phyloP scores from a whole-genome alignment of 768 basidiomycete genomes.

The Terana coerulea region DNA sequence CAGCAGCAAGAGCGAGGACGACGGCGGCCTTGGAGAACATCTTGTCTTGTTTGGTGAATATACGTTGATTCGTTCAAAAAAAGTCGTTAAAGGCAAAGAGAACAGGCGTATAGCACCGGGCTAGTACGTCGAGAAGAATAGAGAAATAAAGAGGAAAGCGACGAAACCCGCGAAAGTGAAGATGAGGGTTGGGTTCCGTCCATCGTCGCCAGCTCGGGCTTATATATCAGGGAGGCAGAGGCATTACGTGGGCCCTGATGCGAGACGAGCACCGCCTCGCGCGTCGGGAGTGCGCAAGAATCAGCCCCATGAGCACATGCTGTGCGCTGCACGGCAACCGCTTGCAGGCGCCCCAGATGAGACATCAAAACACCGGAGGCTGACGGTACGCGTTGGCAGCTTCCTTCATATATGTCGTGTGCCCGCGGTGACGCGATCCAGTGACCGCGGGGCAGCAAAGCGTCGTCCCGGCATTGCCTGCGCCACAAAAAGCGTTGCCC shows the following conservation, averaged over 20 bases:
- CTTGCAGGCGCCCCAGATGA: background rate
- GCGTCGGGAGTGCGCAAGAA: background rate
- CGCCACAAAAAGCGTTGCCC: too few relatives aligned
- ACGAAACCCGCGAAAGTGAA: constrained; percentile 14
- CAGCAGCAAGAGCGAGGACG: constrained; percentile 15
- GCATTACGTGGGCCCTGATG: background rate
- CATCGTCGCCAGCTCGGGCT: background rate
- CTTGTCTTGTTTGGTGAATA: background rate
- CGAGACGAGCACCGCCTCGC: background rate
- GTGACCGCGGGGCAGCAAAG: too few relatives aligned
- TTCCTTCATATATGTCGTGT: too few relatives aligned
- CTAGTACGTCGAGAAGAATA: constrained; percentile 13
- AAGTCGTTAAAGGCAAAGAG: constrained; percentile 2
- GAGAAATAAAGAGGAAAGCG: constrained; percentile 8
- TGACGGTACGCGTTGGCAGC: too few relatives aligned
- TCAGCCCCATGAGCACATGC: background rate
- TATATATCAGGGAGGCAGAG: constrained; percentile 1
- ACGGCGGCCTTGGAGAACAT: constrained; percentile 15
- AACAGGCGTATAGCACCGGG: constrained; percentile 19
- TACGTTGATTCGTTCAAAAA: background rate
- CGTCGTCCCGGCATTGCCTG: too few relatives aligned
- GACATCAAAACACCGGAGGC: constrained; percentile 4
- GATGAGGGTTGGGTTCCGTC: constrained; percentile 11
- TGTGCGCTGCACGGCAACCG: too few relatives aligned
- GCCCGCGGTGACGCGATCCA: too few relatives aligned